Percentiles rank a stretch among this genome's conserved stretches.
These are phyloP conservation scores for Lasiosphaeria hispida DNA, from an alignment of 495 filamentous ascomycete species.

Conservation along the genomic window DNA sequence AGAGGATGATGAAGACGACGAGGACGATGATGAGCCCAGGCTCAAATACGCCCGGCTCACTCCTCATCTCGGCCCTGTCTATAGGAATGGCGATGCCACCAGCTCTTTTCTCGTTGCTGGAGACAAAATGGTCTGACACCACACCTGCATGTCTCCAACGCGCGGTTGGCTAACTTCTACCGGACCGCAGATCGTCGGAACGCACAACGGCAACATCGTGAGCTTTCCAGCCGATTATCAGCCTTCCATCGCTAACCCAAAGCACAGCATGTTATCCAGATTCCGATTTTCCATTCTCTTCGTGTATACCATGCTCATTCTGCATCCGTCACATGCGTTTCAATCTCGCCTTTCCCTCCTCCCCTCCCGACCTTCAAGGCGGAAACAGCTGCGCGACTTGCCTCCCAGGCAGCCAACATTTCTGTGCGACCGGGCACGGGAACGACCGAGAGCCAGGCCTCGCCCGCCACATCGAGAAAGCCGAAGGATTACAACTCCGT, in stretches of 20 bases:
- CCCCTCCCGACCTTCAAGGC: slow-evolving; percentile 60
- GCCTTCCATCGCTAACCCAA: slow-evolving; percentile 20
- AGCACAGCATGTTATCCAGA: slow-evolving; percentile 73
- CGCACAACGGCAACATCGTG: slow-evolving; percentile 96
- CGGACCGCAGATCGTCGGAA: slow-evolving; percentile 71
- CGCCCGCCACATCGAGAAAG: slow-evolving; percentile 50
- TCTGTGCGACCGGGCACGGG: slow-evolving; percentile 33
- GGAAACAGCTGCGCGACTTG: slow-evolving; percentile 48
- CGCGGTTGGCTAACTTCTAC: not conserved
- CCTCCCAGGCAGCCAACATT: slow-evolving; percentile 42
- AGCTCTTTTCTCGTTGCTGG: slow-evolving; percentile 85
- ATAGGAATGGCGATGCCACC: slow-evolving; percentile 91
- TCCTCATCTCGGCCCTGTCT: slow-evolving; percentile 71
- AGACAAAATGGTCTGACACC: slow-evolving; percentile 82
- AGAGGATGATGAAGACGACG: slow-evolving; percentile 74
- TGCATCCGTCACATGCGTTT: slow-evolving; percentile 83
- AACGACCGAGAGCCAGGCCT: slow-evolving; percentile 49
- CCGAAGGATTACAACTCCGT: slow-evolving; percentile 49
- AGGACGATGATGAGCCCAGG: slow-evolving; percentile 92
- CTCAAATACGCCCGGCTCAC: slow-evolving; percentile 90
- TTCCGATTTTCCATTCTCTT: slow-evolving; percentile 75
- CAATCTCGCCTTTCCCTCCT: slow-evolving; percentile 85
- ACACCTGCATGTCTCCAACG: not conserved
- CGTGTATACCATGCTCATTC: slow-evolving; percentile 87
- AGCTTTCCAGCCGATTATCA: slow-evolving; percentile 30